Base-by-base conservation (phyloP, 805 yeast species). In the Suhomyces xylopsoci region DNA sequence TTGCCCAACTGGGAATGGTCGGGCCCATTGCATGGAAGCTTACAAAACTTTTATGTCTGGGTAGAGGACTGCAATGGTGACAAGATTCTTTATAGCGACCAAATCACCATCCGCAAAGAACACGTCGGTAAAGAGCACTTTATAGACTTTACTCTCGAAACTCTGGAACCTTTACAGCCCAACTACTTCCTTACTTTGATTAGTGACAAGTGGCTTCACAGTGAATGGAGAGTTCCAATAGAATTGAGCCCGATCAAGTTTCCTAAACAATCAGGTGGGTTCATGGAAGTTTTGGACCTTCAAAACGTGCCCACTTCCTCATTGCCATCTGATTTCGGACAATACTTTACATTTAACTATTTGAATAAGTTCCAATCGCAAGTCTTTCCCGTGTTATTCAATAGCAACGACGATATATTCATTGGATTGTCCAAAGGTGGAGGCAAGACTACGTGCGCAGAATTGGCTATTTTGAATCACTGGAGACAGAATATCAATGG, bases 51-150 rank as follows among this genome's bases (percentile, higher is more conserved):
- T 60, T 66, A 84, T 28, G 55, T 94, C 2, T 50, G 90, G 3
- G 88, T 90, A 1, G 97, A 90, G 63, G 97, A 92, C 62, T 79
- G 88, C 47, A 87, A 89, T 63, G 96, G 97, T 4, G 93, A 89
- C 53, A 77, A 73, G 50, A 78, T 92, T 17, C 70, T 93, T n/a
- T 82, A 76, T 61, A 56, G 69, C 30, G 91, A 87, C 50, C 62
- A 71, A 2, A 70, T 92, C 42, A 58, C 79, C 1, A 77, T 92
- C 14, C 70, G 73, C 24, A 74, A 76, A 50, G 71, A 77, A 14
- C 75, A 80, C 47, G 72, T 83, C n/a, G 70, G 76, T 10, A 72
- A 79, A 26, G 84, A 81, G 25, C 86, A 84, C 56, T 59, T 78
- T 20, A 47, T 90, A 1, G 90, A 85, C 34, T 83, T 90, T 58